Percentiles rank a stretch among this genome's conserved stretches.
Evolutionary conservation across 164 flowering plant genomes (phyloP).

Genomic region (Pachysandra terminalis): DNA sequence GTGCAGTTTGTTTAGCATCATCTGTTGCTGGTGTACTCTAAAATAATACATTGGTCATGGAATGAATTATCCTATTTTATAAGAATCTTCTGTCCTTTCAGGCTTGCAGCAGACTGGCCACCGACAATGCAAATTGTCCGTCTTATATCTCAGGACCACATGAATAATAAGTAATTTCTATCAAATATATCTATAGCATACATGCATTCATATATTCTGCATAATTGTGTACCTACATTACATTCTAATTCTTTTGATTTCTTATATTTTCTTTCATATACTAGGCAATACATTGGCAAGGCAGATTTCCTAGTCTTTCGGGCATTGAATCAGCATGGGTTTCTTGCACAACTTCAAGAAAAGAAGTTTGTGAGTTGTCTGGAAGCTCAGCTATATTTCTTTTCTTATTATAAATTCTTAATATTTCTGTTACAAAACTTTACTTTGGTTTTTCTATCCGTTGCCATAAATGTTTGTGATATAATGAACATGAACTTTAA

Average conservation of each 20-base stretch:
- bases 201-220: background rate
- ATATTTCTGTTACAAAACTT: background rate
- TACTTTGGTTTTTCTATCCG: background rate
- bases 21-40: background rate
- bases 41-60: background rate
- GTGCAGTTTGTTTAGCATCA: background rate
- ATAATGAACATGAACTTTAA: background rate
- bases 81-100: constrained; percentile 26
- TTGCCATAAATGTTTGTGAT: background rate
- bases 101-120: constrained; percentile 98
- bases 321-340: constrained; percentile 73
- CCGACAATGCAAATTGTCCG: constrained; percentile 92
- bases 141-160: constrained; percentile 77
- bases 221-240: background rate
- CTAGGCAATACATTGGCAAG: constrained; percentile 71
- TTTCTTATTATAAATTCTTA: background rate
- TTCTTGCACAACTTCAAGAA: constrained; percentile 71
- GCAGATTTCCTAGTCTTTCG: constrained; percentile 75
- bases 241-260: no score
- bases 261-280: background rate
- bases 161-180: constrained; percentile 62
- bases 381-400: background rate
- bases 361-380: constrained; percentile 62
- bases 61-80: background rate
- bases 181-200: background rate